These are phyloP conservation scores for Cercophora sp. DNA, from an alignment of 495 filamentous ascomycete species.

Conservation along the genomic window DNA sequence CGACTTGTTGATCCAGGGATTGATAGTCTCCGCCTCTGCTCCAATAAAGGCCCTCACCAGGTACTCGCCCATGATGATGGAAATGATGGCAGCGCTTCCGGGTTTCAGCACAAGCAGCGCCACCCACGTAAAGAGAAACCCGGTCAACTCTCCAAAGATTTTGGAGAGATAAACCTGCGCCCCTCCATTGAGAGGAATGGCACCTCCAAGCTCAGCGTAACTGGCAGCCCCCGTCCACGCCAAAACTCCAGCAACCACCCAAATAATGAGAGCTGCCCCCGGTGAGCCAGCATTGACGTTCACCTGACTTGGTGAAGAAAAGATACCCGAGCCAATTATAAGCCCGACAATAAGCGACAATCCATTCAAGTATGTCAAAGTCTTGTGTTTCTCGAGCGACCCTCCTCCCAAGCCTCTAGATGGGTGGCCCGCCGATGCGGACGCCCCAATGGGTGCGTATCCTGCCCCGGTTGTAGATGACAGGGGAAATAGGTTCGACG, in stretches of 20 bases:
- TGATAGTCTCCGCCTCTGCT: slow-evolving; percentile 70
- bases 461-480: slow-evolving; percentile 70
- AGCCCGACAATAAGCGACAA: slow-evolving; percentile 84
- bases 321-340: slow-evolving; percentile 97
- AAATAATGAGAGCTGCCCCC: slow-evolving; percentile 83
- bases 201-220: slow-evolving; percentile 93
- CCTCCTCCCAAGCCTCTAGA: slow-evolving; percentile 43
- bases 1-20: slow-evolving; percentile 84
- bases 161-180: slow-evolving; percentile 90
- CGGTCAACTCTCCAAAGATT: slow-evolving; percentile 88
- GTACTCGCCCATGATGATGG: slow-evolving; percentile 98
- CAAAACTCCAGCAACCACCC: slow-evolving; percentile 82
- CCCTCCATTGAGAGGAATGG: slow-evolving; percentile 93
- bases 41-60: slow-evolving; percentile 80
- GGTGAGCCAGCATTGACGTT: slow-evolving; percentile 90
- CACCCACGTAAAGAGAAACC: slow-evolving; percentile 94
- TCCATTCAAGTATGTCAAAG: slow-evolving; percentile 89
- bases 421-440: slow-evolving; percentile 51
- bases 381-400: slow-evolving; percentile 92
- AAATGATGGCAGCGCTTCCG: slow-evolving; percentile 86
- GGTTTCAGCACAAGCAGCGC: slow-evolving; percentile 93
- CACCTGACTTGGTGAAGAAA: slow-evolving; percentile 91
- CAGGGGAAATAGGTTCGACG: slow-evolving; percentile 83
- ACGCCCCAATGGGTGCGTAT: slow-evolving; percentile 77
- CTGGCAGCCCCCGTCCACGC: slow-evolving; percentile 96